These are phyloP conservation scores for Suillus occidentalis DNA, from an alignment of 768 basidiomycete species.

Conservation along the genomic window DNA sequence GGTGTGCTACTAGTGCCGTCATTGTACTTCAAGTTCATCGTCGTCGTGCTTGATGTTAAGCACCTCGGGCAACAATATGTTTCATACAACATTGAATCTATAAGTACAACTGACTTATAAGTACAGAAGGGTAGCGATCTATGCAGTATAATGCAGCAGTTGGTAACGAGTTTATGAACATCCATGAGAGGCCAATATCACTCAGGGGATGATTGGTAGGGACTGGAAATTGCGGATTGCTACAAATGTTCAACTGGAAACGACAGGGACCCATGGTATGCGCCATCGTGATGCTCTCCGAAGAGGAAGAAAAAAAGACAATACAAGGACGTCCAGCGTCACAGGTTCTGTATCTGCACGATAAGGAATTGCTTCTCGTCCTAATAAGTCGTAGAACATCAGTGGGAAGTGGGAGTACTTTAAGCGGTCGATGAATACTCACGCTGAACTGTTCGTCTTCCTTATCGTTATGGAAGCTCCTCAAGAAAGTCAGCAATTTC, in stretches of 20 bases:
- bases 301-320: not conserved
- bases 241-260: not conserved
- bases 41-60: not conserved
- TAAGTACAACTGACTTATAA: not conserved
- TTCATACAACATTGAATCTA: not conserved
- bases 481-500: constrained; percentile 85
- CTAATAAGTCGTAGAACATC: constrained; percentile 30
- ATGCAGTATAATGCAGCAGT: not conserved
- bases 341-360: constrained; percentile 83
- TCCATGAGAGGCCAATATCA: not conserved
- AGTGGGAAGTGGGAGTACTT: not conserved
- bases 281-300: not conserved
- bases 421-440: constrained; percentile 20
- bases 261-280: not conserved
- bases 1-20: not conserved
- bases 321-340: constrained; percentile 18
- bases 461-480: constrained; percentile 96
- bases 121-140: not conserved
- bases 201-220: not conserved
- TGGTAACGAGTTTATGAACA: not conserved
- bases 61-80: not conserved
- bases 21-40: not conserved
- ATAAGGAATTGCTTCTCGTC: constrained; percentile 97
- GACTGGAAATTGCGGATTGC: not conserved
- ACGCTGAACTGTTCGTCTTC: constrained; percentile 98